Base-by-base conservation (phyloP, 2,329 filamentous ascomycete genomes). In the Seiridium cupressi region DNA sequence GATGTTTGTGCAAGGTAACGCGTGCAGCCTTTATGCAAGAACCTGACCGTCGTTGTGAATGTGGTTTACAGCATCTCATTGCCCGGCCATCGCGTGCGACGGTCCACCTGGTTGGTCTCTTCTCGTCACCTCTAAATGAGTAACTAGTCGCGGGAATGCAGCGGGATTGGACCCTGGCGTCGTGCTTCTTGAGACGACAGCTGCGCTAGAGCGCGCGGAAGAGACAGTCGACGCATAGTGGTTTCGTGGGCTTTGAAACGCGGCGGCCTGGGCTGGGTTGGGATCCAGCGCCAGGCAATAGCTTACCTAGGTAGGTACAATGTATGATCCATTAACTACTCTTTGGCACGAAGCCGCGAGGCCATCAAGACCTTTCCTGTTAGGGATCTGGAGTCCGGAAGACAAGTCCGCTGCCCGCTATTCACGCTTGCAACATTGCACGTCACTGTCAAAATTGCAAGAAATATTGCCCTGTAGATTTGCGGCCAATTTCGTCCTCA, bases 211-310 rank as follows among this genome's bases (percentile, higher is more conserved):
- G 32, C 40, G n/a, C 42, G 54, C 40, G 42, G 54, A 34, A 47
- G 54, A 35, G 38, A 42, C 44, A 57, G 51, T 42, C 49, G 53
- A 34, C 10, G 54, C 54, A 57, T 57, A 38, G 47, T 35, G 38
- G 54, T 57, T 47, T 57, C 54, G 54, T 57, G 40, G 31, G 49
- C 49, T 47, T 53, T 57, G 54, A 57, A 57, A 57, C 54, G 35
- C 42, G 44, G 44, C 47, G 42, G 40, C 42, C 46, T 57, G 40
- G 44, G 18, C 36, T 31, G 47, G 13, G n/a, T 8, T n/a, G 11
- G 11, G 31, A 5, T 26, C 18, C 18, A 26, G 18, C 18, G 18
- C 18, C 18, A 26, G 18, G 18, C 18, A 55, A 35, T 42, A 13
- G 18, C 42, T 42, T 13, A 42, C 38, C 38, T 42, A 42, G 7